Conservation (phyloP, 805 yeast genomes). For the Cyberlindnera americana region DNA sequence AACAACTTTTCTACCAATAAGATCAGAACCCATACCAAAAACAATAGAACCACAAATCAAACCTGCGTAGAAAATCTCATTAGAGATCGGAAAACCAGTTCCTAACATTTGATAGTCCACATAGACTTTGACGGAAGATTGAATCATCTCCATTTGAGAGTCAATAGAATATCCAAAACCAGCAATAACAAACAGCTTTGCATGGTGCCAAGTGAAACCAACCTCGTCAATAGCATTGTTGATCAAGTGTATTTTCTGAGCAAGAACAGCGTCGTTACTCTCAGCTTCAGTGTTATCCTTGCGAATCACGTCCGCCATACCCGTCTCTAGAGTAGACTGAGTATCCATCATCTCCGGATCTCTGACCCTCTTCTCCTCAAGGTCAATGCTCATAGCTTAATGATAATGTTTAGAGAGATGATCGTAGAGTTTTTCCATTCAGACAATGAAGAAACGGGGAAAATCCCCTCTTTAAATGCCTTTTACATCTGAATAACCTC, state of each 20-base stretch:
- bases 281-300: slow-evolving; percentile 24
- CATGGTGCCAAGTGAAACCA: slow-evolving; percentile 54
- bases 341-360: slow-evolving; percentile 8
- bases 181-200: slow-evolving; percentile 41
- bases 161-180: slow-evolving; percentile 55
- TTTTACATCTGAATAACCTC: too few species aligned
- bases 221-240: slow-evolving; percentile 58
- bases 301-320: slow-evolving; percentile 6
- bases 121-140: slow-evolving; percentile 41
- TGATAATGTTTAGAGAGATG: too few species aligned
- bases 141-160: slow-evolving; percentile 46
- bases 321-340: slow-evolving; percentile 12
- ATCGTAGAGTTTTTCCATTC: too few species aligned
- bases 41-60: slow-evolving; percentile 45
- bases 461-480: too few species aligned
- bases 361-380: slow-evolving; percentile 4
- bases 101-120: slow-evolving; percentile 44
- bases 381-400: not conserved
- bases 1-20: slow-evolving; percentile 48
- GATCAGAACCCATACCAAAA: slow-evolving; percentile 50
- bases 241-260: slow-evolving; percentile 40
- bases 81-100: slow-evolving; percentile 37
- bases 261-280: slow-evolving; percentile 26
- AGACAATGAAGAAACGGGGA: too few species aligned
- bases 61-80: slow-evolving; percentile 46